Evolutionary conservation across 2,329 filamentous ascomycete species (phyloP).

Genomic region (Cadophora luteo-olivacea): DNA sequence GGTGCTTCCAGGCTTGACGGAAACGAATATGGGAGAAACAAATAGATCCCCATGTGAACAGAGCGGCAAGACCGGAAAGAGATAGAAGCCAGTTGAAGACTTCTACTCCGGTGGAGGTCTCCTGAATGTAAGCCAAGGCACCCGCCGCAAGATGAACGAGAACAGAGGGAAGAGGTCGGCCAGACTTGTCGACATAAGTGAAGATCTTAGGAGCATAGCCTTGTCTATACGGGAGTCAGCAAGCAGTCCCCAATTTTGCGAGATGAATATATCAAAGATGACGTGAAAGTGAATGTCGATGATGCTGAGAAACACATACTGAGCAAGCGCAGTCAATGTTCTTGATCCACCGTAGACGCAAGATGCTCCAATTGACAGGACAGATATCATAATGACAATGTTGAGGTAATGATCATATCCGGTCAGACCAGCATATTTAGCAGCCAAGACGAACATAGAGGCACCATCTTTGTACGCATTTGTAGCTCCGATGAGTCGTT

Average conservation of each 20-base stretch:
- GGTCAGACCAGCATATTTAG: not conserved
- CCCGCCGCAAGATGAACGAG: conserved; percentile 1
- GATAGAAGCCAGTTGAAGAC: conserved; percentile 68
- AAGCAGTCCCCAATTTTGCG: conserved; percentile 46
- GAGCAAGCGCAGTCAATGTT: conserved; percentile 15
- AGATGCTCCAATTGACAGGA: conserved; percentile 2
- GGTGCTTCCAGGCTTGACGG: conserved; percentile 63
- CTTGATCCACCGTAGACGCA: conserved; percentile 10
- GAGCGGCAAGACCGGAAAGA: conserved; percentile 71
- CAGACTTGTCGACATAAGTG: conserved; percentile 17
- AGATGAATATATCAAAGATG: not conserved
- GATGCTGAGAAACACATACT: not conserved
- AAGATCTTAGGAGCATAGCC: conserved; percentile 73
- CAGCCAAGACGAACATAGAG: conserved; percentile 17
- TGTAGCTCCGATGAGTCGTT: not conserved
- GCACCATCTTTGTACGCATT: conserved; percentile 1
- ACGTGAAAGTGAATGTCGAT: not conserved
- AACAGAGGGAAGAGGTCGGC: conserved; percentile 11
- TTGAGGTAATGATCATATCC: not conserved
- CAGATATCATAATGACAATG: conserved; percentile 6
- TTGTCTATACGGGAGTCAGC: conserved; percentile 80
- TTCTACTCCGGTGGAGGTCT: not conserved
- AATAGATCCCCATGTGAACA: conserved; percentile 77
- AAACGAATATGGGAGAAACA: conserved; percentile 70
- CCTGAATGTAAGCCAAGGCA: conserved; percentile 1